Conservation (phyloP, 108 stramenopile genomes). For the Nitzschia palea region DNA sequence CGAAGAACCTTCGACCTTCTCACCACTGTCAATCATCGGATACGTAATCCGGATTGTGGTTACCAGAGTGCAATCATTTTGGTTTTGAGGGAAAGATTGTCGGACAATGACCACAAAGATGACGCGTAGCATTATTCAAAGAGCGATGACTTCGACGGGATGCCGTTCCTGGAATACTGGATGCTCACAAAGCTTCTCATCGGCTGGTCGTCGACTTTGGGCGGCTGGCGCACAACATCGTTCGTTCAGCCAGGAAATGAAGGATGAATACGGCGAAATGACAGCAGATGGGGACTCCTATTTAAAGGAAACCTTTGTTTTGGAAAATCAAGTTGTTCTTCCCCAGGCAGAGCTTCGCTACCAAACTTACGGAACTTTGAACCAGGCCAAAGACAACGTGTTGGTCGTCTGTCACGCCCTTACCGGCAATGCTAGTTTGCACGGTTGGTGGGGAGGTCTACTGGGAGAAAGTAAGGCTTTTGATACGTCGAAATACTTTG, state of each 20-base stretch:
- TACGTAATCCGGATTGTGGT: too few relatives aligned
- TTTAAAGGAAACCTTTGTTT: conserved; percentile 49
- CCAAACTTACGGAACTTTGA: conserved; percentile 89
- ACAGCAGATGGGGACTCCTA: conserved; percentile 71
- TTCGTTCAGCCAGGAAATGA: conserved; percentile 53
- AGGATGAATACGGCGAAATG: conserved; percentile 91
- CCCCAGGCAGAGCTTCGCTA: conserved; percentile 82
- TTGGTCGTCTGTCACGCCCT: conserved; percentile 94
- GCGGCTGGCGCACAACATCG: neutral
- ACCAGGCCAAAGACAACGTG: conserved; percentile 80
- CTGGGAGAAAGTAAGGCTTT: conserved; percentile 87
- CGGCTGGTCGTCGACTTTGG: neutral
- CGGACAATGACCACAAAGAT: neutral
- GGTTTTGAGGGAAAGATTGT: too few relatives aligned
- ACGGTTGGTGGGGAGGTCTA: conserved; percentile 93
- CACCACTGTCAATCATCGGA: too few relatives aligned
- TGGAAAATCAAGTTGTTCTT: conserved; percentile 70
- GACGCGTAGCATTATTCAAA: neutral
- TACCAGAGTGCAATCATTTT: too few relatives aligned
- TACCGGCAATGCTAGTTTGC: conserved; percentile 91
- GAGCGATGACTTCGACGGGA: neutral
- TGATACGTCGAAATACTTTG: conserved; percentile 90
- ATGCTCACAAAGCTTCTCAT: too few relatives aligned
- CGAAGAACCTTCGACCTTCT: too few relatives aligned
- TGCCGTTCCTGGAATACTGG: neutral